Evolutionary conservation across 2,329 filamentous ascomycete genomes (phyloP).

Genomic region (Ophiostoma perfectum): DNA sequence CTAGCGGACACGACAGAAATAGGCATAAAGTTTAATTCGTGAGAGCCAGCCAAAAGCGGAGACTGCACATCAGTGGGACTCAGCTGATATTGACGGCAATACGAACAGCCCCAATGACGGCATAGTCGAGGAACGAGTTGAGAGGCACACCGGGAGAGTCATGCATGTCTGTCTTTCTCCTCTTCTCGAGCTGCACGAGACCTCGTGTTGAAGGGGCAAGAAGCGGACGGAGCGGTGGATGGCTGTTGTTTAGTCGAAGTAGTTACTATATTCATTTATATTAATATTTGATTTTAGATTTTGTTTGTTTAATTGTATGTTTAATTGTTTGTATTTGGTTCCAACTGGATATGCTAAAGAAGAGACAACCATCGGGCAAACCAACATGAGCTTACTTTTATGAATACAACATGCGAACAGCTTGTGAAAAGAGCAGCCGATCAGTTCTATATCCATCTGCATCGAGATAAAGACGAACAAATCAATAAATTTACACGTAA

Average conservation of each 20-base stretch:
- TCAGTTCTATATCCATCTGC: no score
- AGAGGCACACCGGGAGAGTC: constrained; percentile 1
- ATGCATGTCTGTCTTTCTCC: constrained; percentile 5
- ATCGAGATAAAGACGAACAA: no score
- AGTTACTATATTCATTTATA: not conserved
- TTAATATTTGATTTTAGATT: not conserved
- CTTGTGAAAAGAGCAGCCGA: no score
- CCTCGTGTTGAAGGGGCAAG: not conserved
- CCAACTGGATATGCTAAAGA: no score
- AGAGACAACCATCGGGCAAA: no score
- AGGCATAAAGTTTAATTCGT: not conserved
- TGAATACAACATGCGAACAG: no score
- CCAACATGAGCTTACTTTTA: no score
- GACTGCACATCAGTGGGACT: not conserved
- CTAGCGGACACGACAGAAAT: not conserved
- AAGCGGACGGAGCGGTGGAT: no score
- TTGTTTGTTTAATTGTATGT: no score
- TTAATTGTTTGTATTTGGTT: no score
- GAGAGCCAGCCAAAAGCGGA: not conserved
- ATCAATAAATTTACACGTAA: no score
- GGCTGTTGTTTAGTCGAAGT: no score
- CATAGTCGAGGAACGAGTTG: not conserved
- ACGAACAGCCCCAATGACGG: constrained; percentile 5
- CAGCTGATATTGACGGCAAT: not conserved
- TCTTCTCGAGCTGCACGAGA: not conserved